These are phyloP conservation scores for Fragaria iinumae DNA, from an alignment of 306 rosid genomes.

Conservation along the genomic window DNA sequence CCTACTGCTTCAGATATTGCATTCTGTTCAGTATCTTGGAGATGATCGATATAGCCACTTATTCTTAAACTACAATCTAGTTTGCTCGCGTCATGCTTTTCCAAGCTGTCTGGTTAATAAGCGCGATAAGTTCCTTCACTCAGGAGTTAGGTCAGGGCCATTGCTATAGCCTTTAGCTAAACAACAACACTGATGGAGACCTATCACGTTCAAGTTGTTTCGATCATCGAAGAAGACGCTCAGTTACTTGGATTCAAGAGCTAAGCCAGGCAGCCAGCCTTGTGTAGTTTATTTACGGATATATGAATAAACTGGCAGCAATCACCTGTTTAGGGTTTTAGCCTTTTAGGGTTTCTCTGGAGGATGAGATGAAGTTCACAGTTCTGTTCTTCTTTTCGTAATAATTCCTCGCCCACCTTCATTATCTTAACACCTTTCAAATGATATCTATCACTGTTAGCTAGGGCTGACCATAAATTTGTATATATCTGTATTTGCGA, in stretches of 20 bases:
- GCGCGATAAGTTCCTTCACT: neutral
- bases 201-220: neutral
- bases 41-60: neutral
- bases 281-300: neutral
- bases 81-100: constrained; percentile 14
- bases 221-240: neutral
- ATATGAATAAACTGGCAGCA: neutral
- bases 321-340: neutral
- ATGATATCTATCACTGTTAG: neutral
- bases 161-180: neutral
- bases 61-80: neutral
- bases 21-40: neutral
- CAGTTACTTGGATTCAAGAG: neutral
- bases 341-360: neutral
- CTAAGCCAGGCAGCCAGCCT: neutral
- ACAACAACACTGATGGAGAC: neutral
- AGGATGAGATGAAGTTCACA: neutral
- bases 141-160: neutral
- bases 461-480: neutral
- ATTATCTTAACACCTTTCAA: neutral
- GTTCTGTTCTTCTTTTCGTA: neutral
- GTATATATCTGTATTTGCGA: no score
- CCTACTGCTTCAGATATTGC: neutral
- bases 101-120: neutral
- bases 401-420: neutral